Base-by-base conservation (phyloP, 73 alveolate genomes). In the Tetrahymena elliotti region DNA sequence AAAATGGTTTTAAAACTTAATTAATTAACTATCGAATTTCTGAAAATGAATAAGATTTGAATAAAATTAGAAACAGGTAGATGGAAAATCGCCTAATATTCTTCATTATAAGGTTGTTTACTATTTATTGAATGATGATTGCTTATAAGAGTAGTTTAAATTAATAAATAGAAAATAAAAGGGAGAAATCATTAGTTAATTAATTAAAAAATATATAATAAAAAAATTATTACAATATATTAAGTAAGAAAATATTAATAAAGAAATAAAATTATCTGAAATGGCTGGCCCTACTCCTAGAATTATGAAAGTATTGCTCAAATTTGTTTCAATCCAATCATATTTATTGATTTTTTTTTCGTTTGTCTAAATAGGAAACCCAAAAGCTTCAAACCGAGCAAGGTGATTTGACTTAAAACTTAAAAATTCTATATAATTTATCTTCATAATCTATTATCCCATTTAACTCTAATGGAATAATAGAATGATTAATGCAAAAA, bases 241-340 rank as follows among this genome's bases (percentile, higher is more conserved):
- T 68, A n/a, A 27, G 88, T 31, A 68, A 68, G 88, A 68, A 68
- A 68, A 68, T 68, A 68, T n/a, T 22, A 47, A 47, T 47, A 53
- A 68, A 68, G 5, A 68, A 31, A 68, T 27, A 68, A 31, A 68
- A 68, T 68, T 6, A 68, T 68, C 36, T 31, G 83, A 93, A 83
- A 94, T 94, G 96, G 96, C 96, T 37, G 40, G 93, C 93, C 96
- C 96, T 31, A 94, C 96, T 34, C 96, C 96, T 40, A 94, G 96
- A 52, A 94, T 94, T 84, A 35, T 94, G 52, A 94, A 94, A 39
- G 96, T 84, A 93, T 84, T 93, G 3, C 35, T 40, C 84, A 84
- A 40, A 7, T 22, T 27, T 27, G 10, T 68, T 68, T 2, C 0
- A 24, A 68, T 68, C 34, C 34, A 3, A 68, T n/a, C 16, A 68